Evolutionary conservation across 345 rosid species (phyloP).

Genomic region (Hibiscus syriacus): DNA sequence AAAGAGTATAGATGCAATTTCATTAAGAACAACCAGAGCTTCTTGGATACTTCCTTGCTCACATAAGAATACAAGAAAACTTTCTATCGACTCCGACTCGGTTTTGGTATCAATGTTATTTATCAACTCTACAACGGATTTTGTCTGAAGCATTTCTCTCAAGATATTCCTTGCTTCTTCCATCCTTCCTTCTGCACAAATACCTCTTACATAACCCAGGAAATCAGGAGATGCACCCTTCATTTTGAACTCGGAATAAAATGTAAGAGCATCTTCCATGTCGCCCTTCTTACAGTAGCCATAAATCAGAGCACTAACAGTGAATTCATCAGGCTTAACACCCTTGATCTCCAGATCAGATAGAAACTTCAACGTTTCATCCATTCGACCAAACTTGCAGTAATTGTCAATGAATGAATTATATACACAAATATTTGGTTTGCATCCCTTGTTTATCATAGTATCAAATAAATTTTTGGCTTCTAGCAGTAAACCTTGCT

Average conservation of each 20-base stretch:
- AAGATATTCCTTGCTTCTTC: slow-evolving; percentile 76
- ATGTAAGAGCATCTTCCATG: slow-evolving; percentile 66
- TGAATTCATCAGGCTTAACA: slow-evolving; percentile 54
- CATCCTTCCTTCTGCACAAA: slow-evolving; percentile 75
- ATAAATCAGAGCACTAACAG: slow-evolving; percentile 60
- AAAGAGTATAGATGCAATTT: slow-evolving; percentile 40
- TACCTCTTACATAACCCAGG: slow-evolving; percentile 73
- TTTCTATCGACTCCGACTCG: slow-evolving; percentile 43
- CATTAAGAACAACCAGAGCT: slow-evolving; percentile 52
- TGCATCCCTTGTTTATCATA: slow-evolving; percentile 45
- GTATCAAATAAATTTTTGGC: slow-evolving; percentile 50
- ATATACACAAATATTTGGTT: slow-evolving; percentile 41
- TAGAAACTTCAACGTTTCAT: slow-evolving; percentile 51
- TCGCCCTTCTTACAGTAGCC: slow-evolving; percentile 68
- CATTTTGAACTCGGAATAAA: slow-evolving; percentile 45
- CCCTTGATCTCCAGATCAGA: slow-evolving; percentile 32
- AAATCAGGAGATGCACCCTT: slow-evolving; percentile 59
- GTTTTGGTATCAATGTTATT: slow-evolving; percentile 41
- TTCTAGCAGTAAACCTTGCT: slow-evolving; percentile 56
- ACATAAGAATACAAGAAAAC: slow-evolving; percentile 45
- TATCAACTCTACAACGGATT: slow-evolving; percentile 47
- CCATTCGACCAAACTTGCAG: slow-evolving; percentile 56
- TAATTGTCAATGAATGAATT: slow-evolving; percentile 60
- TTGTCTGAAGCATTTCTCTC: slow-evolving; percentile 78
- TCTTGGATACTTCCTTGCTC: slow-evolving; percentile 67